Conservation (phyloP, 2,329 filamentous ascomycete species). For the Pseudogymnoascus sp. region DNA sequence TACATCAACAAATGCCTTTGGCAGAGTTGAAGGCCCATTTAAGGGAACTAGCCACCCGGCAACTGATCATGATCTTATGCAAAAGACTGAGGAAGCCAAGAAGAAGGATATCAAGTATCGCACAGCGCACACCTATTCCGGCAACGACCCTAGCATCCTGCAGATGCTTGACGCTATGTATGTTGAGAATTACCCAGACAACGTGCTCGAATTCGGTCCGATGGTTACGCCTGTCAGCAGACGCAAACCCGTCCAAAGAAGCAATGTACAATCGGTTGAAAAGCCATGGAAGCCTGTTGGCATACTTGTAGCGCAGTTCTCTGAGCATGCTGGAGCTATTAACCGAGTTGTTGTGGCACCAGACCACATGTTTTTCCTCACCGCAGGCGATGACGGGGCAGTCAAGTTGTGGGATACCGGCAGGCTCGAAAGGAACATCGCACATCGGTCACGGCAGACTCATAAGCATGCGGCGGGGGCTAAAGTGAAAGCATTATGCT, state of each 20-base stretch:
- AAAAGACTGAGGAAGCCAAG: slow-evolving; percentile 27
- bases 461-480: slow-evolving; percentile 65
- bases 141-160: slow-evolving; percentile 62
- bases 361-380: slow-evolving; percentile 91
- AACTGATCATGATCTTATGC: slow-evolving; percentile 31
- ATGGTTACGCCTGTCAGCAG: slow-evolving; percentile 61
- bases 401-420: slow-evolving; percentile 92
- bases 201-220: slow-evolving; percentile 66
- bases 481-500: slow-evolving; percentile 73
- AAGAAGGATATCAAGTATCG: slow-evolving; percentile 40
- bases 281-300: slow-evolving; percentile 77
- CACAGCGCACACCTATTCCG: slow-evolving; percentile 73
- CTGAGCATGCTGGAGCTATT: slow-evolving; percentile 75
- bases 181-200: slow-evolving; percentile 58
- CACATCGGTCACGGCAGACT: slow-evolving; percentile 77
- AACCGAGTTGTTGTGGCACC: slow-evolving; percentile 76
- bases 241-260: slow-evolving; percentile 37
- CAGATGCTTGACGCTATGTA: slow-evolving; percentile 80
- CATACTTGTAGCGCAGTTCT: slow-evolving; percentile 75
- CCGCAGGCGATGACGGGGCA: slow-evolving; percentile 80
- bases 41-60: slow-evolving; percentile 24
- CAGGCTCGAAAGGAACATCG: slow-evolving; percentile 82
- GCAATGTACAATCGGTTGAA: slow-evolving; percentile 28
- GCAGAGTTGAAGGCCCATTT: slow-evolving; percentile 49
- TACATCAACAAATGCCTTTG: slow-evolving; percentile 50